These are phyloP conservation scores for Syncephalastrum racemosum DNA, from an alignment of 371 early-diverging fungal species.

Conservation along the genomic window DNA sequence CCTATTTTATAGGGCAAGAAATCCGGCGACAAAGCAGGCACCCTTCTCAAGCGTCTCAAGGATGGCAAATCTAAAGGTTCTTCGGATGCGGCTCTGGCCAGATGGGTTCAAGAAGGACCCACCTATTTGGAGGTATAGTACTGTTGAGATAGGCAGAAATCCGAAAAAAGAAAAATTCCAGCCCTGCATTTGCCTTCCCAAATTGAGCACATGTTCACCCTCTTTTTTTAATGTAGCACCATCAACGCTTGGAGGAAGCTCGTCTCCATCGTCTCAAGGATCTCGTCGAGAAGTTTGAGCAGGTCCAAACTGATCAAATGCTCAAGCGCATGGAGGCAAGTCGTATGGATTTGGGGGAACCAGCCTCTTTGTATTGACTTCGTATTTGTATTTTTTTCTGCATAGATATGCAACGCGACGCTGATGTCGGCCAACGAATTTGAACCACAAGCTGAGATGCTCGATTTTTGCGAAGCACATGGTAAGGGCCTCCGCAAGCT, in stretches of 20 bases:
- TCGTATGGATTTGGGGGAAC: neutral
- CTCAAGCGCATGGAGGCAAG: constrained; percentile 23
- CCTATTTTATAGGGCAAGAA: constrained; percentile 1
- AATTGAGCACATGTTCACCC: too few species aligned
- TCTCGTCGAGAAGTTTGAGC: constrained; percentile 22
- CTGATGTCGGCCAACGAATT: constrained; percentile 13
- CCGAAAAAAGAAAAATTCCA: too few species aligned
- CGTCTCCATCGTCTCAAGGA: constrained; percentile 19
- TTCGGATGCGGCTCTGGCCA: constrained; percentile 11
- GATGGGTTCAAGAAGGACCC: constrained; percentile 42
- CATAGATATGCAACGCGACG: neutral
- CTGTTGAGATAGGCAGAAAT: too few species aligned
- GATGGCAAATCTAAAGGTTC: constrained; percentile 16
- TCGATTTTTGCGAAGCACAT: constrained; percentile 13
- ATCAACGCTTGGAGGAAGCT: constrained; percentile 21
- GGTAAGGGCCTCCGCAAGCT: constrained; percentile 11
- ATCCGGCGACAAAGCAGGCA: constrained; percentile 15
- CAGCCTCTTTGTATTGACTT: too few species aligned
- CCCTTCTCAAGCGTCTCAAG: constrained; percentile 20
- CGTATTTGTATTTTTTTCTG: too few species aligned
- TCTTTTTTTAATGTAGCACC: constrained; percentile 6
- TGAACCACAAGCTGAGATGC: constrained; percentile 18
- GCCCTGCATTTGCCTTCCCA: too few species aligned
- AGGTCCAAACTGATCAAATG: constrained; percentile 25
- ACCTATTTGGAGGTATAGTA: constrained; percentile 32